phyloP scores from a whole-genome alignment of 306 rosid genomes.

The Dalbergia cultrata region DNA sequence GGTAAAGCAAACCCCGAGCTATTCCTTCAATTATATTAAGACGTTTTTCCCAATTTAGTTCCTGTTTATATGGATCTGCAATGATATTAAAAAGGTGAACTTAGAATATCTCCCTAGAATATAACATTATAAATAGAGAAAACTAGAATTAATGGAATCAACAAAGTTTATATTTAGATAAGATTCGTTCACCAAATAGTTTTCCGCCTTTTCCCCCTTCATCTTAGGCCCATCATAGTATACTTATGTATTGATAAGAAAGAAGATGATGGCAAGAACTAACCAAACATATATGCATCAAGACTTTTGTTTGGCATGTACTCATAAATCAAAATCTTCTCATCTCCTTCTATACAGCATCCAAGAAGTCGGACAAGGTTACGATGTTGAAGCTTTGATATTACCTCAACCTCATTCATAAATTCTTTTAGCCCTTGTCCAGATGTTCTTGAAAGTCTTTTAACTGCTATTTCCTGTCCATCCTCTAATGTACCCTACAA shows the following conservation, averaged over 20 bases:
- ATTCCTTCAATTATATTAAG: conserved; percentile 42
- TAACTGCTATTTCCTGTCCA: conserved; percentile 44
- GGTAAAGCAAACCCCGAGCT: conserved; percentile 43
- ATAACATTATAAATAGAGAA: neutral
- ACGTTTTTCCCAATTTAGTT: conserved; percentile 39
- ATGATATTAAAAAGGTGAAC: neutral
- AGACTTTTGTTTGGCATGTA: conserved; percentile 55
- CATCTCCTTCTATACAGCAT: conserved; percentile 46
- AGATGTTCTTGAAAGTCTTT: conserved; percentile 46
- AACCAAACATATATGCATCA: conserved; percentile 45
- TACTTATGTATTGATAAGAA: neutral
- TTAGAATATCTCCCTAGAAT: neutral
- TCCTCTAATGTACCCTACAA: conserved; percentile 32
- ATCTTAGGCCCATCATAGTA: neutral
- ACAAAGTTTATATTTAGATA: no score
- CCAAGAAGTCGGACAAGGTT: conserved; percentile 56
- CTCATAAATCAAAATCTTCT: conserved; percentile 53
- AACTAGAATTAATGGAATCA: neutral
- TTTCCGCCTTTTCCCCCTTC: no score
- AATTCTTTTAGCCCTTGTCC: conserved; percentile 47
- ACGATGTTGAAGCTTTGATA: conserved; percentile 49
- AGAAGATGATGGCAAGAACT: conserved; percentile 4
- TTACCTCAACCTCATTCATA: conserved; percentile 42
- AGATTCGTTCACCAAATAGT: no score
- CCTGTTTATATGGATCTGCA: conserved; percentile 9